Evolutionary conservation across 2,329 filamentous ascomycete species (phyloP), one percentile per base, ranked within the genome.

Genomic region (Pezicula carpinea): DNA sequence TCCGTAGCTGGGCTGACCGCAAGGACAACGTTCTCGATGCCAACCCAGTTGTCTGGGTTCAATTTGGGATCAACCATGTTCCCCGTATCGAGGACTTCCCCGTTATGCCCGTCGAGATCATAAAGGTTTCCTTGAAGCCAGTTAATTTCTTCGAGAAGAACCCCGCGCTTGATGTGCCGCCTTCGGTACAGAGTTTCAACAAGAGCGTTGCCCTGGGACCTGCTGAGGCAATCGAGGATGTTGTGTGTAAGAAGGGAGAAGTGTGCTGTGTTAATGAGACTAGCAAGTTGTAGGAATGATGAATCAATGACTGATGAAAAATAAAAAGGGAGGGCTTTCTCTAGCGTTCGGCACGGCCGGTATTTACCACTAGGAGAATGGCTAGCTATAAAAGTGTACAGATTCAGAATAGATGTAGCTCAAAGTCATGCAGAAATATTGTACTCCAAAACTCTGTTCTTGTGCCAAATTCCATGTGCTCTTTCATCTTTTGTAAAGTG

Each of bases 71-170:
- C 21, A 85, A 83, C 29, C 82, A 86, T 53, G 78, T 83, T 21
- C 80, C 80, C 0, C 69, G 81, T 5, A 71, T 79, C 19, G 82
- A 85, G 58, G 82, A 85, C 58, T 85, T 84, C 64, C 82, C 82
- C 1, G 77, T 85, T 34, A 85, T 86, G 82, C 82, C 82, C 0
- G 75, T 74, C 56, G 82, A 85, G 63, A 74, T 67, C 13, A 59
- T 76, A 14, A 69, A 68, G 54, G 71, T 79, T 1, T 62, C 64
- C 39, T 57, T 79, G 32, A 70, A 74, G 53, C 74, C 75, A 0
- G 71, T 69, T 4, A 76, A 77, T 50, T 78, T 78, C 54, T 78
- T 77, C 51, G 66, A 69, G 4, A 67, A 65, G 48, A 79, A 78
- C 51, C 75, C 75, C 1, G 71, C 72, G 1, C 53, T 76, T 8